Evolutionary conservation across 2,329 filamentous ascomycete species (phyloP).

Genomic region (Colletotrichum orchidophilum): DNA sequence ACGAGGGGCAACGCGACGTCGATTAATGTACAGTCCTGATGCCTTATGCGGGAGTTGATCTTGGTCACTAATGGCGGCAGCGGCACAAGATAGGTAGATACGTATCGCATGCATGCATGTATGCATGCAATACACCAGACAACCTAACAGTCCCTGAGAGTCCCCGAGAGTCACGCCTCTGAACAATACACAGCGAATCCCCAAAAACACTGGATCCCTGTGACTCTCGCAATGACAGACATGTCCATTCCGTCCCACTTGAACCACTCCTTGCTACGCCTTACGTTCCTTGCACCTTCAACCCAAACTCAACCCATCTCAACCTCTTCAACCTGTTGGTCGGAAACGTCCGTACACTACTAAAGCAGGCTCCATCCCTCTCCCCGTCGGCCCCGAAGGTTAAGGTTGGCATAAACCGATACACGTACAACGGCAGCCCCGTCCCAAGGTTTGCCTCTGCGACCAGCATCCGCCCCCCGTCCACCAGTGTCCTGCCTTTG

Average conservation of each 20-base stretch:
- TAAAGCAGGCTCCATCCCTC: conserved; percentile 23
- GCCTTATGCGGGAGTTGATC: not conserved
- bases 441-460: conserved; percentile 2
- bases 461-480: not conserved
- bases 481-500: not conserved
- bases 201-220: conserved; percentile 2
- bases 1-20: conserved; percentile 9
- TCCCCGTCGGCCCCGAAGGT: not conserved
- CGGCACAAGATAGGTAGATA: not conserved
- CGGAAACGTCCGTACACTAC: conserved; percentile 10
- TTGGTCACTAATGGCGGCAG: not conserved
- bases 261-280: conserved; percentile 28
- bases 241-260: conserved; percentile 18
- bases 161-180: not conserved
- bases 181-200: no score
- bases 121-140: not conserved
- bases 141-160: not conserved
- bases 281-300: conserved; percentile 22
- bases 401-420: conserved; percentile 28
- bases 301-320: conserved; percentile 22
- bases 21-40: conserved; percentile 25
- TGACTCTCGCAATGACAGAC: not conserved
- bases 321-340: conserved; percentile 18
- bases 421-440: conserved; percentile 19
- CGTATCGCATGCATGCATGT: not conserved